Base-by-base conservation (phyloP, 1,284 basidiomycete genomes). In the Microbotryum violaceum region DNA sequence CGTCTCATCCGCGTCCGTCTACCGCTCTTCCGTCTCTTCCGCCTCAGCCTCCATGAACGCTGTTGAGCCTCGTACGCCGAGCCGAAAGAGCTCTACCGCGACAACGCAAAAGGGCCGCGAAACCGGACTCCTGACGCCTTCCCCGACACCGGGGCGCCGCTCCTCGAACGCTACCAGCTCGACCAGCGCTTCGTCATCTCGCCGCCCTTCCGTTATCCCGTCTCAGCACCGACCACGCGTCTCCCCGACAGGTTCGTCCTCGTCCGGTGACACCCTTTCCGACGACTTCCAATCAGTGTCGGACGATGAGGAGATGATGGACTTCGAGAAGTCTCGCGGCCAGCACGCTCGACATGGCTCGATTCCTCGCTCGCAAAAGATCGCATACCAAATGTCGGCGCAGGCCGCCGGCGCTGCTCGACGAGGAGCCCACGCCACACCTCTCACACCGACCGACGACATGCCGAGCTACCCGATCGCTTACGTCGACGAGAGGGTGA, bases 181-280 rank as follows among this genome's bases (percentile, higher is more conserved):
- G 37, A 18, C 37, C 37, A 42, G 37, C 16, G 37, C 37, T 42
- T 42, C 37, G 3, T 62, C 61, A 18, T 56, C 56, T 16, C 61
- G 61, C 49, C 61, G 56, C 45, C 48, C 53, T 31, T 45, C 57
- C 1, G 2, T 57, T 10, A 14, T 31, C 10, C 2, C 55, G 18
- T 42, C 46, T 7, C 52, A 46, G 18, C 58, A 44, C 18, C 51
- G n/a, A 33, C 21, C 47, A 2, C 59, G 52, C 27, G 46, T 50
- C 20, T 66, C 64, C 10, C 64, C 64, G 1, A 44, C 61, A n/a
- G 61, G 46, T 9, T 65, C 64, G 14, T 21, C n/a, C 25, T 61
- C 59, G 44, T 63, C 62, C 4, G 64, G 64, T 44, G 64, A 61
- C 37, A 66, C 64, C 8, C 58, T 66, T 21, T 61, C 58, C 37